Conservation (phyloP, 805 yeast species). For the Zygosaccharomyces kombuchaensis region DNA sequence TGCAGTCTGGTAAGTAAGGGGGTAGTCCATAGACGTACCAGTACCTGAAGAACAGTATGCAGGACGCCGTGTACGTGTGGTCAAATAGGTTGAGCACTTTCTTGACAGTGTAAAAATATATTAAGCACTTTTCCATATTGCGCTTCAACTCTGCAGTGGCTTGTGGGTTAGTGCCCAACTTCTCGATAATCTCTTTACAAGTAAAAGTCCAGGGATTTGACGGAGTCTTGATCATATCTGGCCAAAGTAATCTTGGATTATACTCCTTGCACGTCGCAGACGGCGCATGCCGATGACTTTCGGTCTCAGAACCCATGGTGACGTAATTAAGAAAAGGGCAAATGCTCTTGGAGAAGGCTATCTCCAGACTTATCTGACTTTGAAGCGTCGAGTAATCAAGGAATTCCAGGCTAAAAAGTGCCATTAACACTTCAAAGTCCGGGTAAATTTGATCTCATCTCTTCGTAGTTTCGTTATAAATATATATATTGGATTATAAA, state of each 20-base stretch:
- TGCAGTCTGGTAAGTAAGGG: slow-evolving; percentile 26
- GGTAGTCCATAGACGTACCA: slow-evolving; percentile 34
- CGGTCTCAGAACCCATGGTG: neutral
- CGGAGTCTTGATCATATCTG: slow-evolving; percentile 33
- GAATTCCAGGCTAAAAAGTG: too few species aligned
- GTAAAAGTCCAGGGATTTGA: slow-evolving; percentile 31
- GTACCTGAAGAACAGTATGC: slow-evolving; percentile 33
- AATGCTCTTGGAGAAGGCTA: neutral
- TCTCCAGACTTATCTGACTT: neutral
- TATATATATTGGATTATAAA: neutral
- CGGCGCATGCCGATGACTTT: neutral
- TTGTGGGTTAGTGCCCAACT: slow-evolving; percentile 23
- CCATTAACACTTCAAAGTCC: neutral
- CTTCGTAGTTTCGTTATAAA: neutral
- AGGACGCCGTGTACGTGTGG: slow-evolving; percentile 36
- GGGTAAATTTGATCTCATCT: neutral
- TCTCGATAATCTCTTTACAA: slow-evolving; percentile 31
- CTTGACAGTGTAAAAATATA: slow-evolving; percentile 35
- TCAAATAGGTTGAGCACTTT: slow-evolving; percentile 33
- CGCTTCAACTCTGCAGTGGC: slow-evolving; percentile 25
- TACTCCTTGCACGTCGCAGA: slow-evolving; percentile 12
- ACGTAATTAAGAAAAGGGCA: neutral
- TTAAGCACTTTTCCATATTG: slow-evolving; percentile 34
- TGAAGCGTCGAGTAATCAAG: neutral
- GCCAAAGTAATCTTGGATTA: slow-evolving; percentile 34